Base-by-base conservation (phyloP, 345 rosid species). In the Rhizophora mangle region DNA sequence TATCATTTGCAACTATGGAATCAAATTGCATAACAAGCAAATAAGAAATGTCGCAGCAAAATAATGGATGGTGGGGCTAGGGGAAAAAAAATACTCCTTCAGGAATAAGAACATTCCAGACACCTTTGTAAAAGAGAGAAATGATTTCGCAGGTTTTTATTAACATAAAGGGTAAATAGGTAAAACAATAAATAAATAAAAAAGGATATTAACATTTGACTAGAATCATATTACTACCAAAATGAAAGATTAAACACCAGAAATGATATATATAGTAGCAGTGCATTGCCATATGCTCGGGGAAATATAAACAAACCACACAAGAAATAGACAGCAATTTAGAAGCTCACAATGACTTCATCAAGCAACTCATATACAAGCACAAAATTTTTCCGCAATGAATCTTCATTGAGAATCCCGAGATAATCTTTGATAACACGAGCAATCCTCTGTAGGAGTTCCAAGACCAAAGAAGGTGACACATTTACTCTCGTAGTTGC, bases 351-450 rank as follows among this genome's bases (percentile, higher is more conserved):
- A 62, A 96, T 87, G 51, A 89, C 99, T 92, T 96, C 98, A 65
- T 92, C 99, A 63, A 96, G 96, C 82, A 96, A 75, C 81, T 92
- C 99, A 67, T 95, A 92, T 16, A 95, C 99, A 26, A 95, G 99
- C 51, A 95, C 96, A 52, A 95, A 95, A 64, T 92, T 90, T 75
- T 90, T 95, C 80, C 97, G 81, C 65, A 95, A 67, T 13, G 99
- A 92, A 78, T 92, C 99, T 82, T 95, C 99, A 78, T 82, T 95
- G 76, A 95, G 83, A 82, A 95, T 87, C 54, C 99, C 98, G 13
- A 95, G 92, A 69, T 95, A 95, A 78, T 92, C 99, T 76, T 95
- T 95, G 76, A 92, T 92, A 65, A 95, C 99, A 32, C 98, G 93
- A 34, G 99, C 97, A 22, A 90, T 82, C 85, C 99, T 87, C 82